Evolutionary conservation across 352 stramenopile species (phyloP), one percentile per base, ranked within the genome.

Genomic region (Aphanomyces euteiches): DNA sequence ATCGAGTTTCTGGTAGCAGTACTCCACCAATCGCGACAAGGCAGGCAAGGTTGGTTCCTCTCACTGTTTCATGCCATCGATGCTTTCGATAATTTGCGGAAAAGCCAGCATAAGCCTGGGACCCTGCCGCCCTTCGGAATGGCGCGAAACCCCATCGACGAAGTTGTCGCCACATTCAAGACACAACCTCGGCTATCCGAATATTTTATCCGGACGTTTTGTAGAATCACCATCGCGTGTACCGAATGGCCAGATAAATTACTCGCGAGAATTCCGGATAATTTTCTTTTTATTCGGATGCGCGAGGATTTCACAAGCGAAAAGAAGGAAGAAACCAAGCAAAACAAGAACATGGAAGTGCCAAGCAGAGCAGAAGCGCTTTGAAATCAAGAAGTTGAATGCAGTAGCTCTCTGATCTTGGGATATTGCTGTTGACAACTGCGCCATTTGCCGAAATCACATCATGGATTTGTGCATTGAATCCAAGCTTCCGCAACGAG

Each of bases 311-410:
- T 17, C n/a, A 17, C 40, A 8, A 7, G 21, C 63, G 58, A 21
- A 66, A 40, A 66, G 19, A 13, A n/a, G 34, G 63, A 69, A 69
- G 63, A 69, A 59, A 47, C 56, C 43, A 69, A 69, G 63, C 53
- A 69, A 47, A 39, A 37, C 2, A 57, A 15, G 48, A 57, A 15
- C 12, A 34, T 57, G 48, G 48, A 57, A 21, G 48, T 57, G 7
- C 43, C 34, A 57, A 12, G 57, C 47, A 66, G 82, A 92, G 48
- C 84, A 90, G 73, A 93, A 93, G 78, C 88, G 96, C 69, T 99
- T 99, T 74, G 96, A 99, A 88, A 99, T 99, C 77, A 99, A 99
- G 79, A 99, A 99, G 81, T 99, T 96, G 96, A 99, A 98, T 80
- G 93, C 95, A 12, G 92, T 99, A 47, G 97, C 97, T 67, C 98